A percentile compares a stretch with the other conserved stretches of the same genome.
These are phyloP conservation scores for Ustilago curta DNA, from an alignment of 1,284 basidiomycete genomes.

Conservation along the genomic window DNA sequence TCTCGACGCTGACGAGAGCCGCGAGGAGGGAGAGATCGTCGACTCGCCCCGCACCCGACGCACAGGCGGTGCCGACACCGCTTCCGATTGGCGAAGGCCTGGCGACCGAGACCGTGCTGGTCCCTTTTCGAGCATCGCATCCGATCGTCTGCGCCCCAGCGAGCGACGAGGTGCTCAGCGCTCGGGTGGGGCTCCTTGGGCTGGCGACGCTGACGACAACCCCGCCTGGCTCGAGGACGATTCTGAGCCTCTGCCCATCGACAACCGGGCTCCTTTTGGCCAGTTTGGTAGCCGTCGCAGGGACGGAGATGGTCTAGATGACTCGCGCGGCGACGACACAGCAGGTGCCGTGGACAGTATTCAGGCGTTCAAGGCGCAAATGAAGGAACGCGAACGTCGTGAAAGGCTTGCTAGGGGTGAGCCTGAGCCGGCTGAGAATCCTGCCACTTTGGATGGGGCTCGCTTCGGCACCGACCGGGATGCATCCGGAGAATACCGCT, in stretches of 20 bases:
- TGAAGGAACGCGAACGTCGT: constrained; percentile 83
- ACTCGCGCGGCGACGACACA: constrained; percentile 24
- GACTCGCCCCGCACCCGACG: constrained; percentile 54
- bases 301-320: constrained; percentile 24
- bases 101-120: constrained; percentile 44
- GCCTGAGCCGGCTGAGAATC: constrained; percentile 17
- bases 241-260: constrained; percentile 44
- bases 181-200: constrained; percentile 46
- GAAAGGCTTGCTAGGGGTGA: constrained; percentile 52
- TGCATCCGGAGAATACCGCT: constrained; percentile 25
- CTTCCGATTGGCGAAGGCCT: constrained; percentile 51
- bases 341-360: constrained; percentile 76
- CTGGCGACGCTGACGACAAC: constrained; percentile 78
- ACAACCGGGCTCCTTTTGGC: constrained; percentile 50
- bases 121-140: constrained; percentile 38
- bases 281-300: constrained; percentile 69
- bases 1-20: constrained; percentile 41
- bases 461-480: constrained; percentile 27
- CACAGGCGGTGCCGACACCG: constrained; percentile 46
- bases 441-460: constrained; percentile 4
- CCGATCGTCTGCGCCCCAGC: constrained; percentile 40
- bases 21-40: constrained; percentile 48
- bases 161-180: constrained; percentile 44
- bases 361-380: constrained; percentile 87
- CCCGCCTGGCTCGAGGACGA: constrained; percentile 94